Conservation (phyloP, 306 rosid genomes). For the Trifolium fragiferum region DNA sequence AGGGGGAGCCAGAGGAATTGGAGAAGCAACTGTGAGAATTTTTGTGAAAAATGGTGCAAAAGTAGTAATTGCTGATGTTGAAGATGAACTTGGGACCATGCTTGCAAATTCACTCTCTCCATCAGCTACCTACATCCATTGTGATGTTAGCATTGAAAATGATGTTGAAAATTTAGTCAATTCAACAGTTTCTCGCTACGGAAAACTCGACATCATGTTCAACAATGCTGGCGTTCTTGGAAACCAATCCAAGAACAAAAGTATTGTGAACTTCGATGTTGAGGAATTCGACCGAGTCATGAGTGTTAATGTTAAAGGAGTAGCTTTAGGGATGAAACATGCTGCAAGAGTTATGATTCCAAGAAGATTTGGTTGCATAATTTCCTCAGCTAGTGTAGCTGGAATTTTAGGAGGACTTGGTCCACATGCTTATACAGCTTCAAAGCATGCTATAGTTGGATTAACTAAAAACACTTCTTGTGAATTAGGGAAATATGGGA, state of each 20-base stretch:
- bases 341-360: constrained; percentile 90
- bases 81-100: constrained; percentile 55
- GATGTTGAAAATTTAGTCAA: constrained; percentile 60
- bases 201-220: constrained; percentile 80
- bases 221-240: constrained; percentile 92
- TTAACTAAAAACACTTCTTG: constrained; percentile 81
- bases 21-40: constrained; percentile 74
- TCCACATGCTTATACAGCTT: constrained; percentile 88
- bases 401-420: constrained; percentile 84
- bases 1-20: constrained; percentile 85
- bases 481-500: constrained; percentile 76
- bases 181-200: constrained; percentile 56
- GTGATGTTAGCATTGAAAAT: constrained; percentile 74
- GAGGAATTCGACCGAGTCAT: constrained; percentile 74
- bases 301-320: constrained; percentile 83
- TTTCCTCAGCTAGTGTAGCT: constrained; percentile 80
- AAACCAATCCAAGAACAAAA: constrained; percentile 68
- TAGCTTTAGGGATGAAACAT: constrained; percentile 85
- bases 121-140: constrained; percentile 59
- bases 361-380: constrained; percentile 63
- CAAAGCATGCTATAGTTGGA: constrained; percentile 94
- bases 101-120: constrained; percentile 67
- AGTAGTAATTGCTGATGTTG: constrained; percentile 79
- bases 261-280: constrained; percentile 69
- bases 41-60: constrained; percentile 83